phyloP scores from a whole-genome alignment of 495 filamentous ascomycete genomes.

The Acidiella bohemica region DNA sequence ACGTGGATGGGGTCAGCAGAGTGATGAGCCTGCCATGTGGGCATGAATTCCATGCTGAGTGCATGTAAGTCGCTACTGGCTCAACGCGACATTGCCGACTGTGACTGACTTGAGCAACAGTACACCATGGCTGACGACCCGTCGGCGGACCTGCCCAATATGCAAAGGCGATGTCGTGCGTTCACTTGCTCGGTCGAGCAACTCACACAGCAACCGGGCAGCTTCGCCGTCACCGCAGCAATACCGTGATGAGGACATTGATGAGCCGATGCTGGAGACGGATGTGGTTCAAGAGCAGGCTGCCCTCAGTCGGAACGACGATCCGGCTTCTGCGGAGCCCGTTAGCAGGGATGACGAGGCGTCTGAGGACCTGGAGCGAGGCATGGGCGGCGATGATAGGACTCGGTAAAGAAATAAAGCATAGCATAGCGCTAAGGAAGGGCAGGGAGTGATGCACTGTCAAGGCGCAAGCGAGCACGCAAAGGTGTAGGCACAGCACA shows the following conservation, averaged over 20 bases:
- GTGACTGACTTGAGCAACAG: conserved; percentile 33
- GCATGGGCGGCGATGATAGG: conserved; percentile 10
- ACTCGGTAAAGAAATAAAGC: neutral
- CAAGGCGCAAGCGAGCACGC: neutral
- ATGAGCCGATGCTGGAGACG: conserved; percentile 5
- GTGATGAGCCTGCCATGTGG: conserved; percentile 99
- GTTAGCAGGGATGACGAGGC: conserved; percentile 17
- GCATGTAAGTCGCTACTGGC: conserved; percentile 71
- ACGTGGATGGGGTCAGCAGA: conserved; percentile 80
- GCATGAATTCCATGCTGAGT: conserved; percentile 94
- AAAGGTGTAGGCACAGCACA: neutral
- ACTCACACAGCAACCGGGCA: too few species aligned
- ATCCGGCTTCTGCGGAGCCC: conserved; percentile 14
- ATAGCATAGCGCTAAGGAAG: too few species aligned
- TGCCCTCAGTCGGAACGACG: conserved; percentile 17
- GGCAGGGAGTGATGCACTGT: neutral
- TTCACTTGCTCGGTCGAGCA: conserved; percentile 27
- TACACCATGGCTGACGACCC: conserved; percentile 94
- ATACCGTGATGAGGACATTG: conserved; percentile 1
- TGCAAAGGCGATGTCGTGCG: conserved; percentile 94
- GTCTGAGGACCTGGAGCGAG: conserved; percentile 20
- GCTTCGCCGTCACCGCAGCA: neutral
- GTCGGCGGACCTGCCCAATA: conserved; percentile 89
- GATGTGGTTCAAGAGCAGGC: conserved; percentile 15
- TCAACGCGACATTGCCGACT: neutral